Evolutionary conservation across 805 yeast genomes (phyloP).

Genomic region (Barnettozyma populi): DNA sequence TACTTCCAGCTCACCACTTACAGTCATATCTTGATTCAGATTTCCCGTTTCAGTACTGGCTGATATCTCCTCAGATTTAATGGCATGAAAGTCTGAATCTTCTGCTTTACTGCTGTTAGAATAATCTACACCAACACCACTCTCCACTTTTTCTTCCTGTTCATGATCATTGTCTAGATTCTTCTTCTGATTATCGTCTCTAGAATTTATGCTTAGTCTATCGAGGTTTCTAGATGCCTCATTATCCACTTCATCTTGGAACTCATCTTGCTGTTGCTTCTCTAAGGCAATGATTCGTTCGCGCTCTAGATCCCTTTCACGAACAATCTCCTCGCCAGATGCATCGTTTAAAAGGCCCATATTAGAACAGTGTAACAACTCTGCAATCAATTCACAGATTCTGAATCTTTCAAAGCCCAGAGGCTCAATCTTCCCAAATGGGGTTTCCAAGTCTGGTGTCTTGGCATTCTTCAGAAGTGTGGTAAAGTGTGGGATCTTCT

Average conservation of each 20-base stretch:
- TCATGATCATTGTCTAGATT: background rate
- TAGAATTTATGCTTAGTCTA: slow-evolving; percentile 15
- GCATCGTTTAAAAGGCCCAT: slow-evolving; percentile 86
- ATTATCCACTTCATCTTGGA: slow-evolving; percentile 30
- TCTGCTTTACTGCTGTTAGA: background rate
- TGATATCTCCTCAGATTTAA: background rate
- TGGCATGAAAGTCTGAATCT: background rate
- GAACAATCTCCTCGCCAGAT: slow-evolving; percentile 61
- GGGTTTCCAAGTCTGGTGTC: slow-evolving; percentile 43
- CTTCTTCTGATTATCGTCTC: slow-evolving; percentile 8
- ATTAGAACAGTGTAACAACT: slow-evolving; percentile 92
- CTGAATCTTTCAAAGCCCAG: slow-evolving; percentile 90
- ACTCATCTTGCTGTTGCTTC: slow-evolving; percentile 18
- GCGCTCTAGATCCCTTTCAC: slow-evolving; percentile 65
- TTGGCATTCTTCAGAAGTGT: slow-evolving; percentile 44
- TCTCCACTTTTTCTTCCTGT: slow-evolving; percentile 3
- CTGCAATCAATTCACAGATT: slow-evolving; percentile 89
- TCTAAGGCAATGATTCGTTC: slow-evolving; percentile 39
- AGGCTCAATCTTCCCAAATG: slow-evolving; percentile 64
- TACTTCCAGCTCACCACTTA: background rate
- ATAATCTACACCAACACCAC: slow-evolving; percentile 12
- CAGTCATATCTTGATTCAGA: slow-evolving; percentile 4
- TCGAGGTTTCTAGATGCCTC: slow-evolving; percentile 28
- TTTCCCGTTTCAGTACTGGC: background rate
- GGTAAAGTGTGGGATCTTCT: slow-evolving; percentile 65